Evolutionary conservation across 2,329 filamentous ascomycete species (phyloP), one percentile per base, ranked within the genome.

Genomic region (Aspergillus ochraceus): DNA sequence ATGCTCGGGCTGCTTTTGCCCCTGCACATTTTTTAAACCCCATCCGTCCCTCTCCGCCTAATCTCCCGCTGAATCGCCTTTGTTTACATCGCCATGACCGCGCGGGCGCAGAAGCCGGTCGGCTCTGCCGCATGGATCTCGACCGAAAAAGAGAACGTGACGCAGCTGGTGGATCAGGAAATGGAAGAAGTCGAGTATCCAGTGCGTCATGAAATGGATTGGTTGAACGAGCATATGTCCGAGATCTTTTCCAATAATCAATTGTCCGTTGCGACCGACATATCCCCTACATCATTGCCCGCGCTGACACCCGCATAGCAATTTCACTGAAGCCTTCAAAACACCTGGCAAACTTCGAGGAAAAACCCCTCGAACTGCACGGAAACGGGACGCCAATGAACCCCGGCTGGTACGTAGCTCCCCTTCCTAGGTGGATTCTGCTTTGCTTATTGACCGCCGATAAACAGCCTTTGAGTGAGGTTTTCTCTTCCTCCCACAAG

Each of bases 191-290:
- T 98, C 72, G 87, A 90, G 49, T 98, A 91, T 78, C 92, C 92
- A 30, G 93, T 91, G 63, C 87, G 91, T 60, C 96, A 98, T 77
- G 95, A 99, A 76, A 81, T 98, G 71, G 93, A 98, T 74, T 99
- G 95, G 95, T 82, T 99, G 69, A 98, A 99, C 72, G 95, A 98
- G 79, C 95, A 99, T 76, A 97, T 99, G 94, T 87, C 87, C 53
- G 92, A 96, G 64, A 91, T 99, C 71, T 96, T 98, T 74, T 89
- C 88, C 70, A 88, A 89, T 68, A 90, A 92, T 71, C 87, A 93
- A 77, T 86, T 92, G 95, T 97, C 86, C 71, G 90, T 84, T 58
- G 60, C 59, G 57, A 62, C 63, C 58, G 47, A 54, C 54, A 32
- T 58, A 58, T 50, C 52, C 57, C 57, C 51, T 58, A 54, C 57